phyloP scores from a whole-genome alignment of 192 early-diverging fungal genomes.

The Backusella psychrophila region DNA sequence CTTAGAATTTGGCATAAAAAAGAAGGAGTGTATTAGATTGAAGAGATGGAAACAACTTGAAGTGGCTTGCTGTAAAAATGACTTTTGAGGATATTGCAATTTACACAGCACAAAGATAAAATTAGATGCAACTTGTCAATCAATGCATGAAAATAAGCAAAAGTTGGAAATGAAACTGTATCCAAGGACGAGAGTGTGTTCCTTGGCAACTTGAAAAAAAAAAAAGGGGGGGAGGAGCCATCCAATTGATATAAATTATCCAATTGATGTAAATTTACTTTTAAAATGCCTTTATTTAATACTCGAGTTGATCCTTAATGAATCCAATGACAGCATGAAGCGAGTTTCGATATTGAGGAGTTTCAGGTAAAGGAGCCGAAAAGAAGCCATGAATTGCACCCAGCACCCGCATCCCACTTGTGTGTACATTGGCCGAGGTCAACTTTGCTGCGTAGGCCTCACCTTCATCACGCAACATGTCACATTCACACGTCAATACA shows the following conservation, averaged over 20 bases:
- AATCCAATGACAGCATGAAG: background rate
- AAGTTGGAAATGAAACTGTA: background rate
- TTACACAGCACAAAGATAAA: no score
- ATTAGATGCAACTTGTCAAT: no score
- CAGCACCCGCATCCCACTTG: conserved; percentile 22
- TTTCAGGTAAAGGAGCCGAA: background rate
- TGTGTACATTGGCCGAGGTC: conserved; percentile 6
- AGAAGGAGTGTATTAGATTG: background rate
- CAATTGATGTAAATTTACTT: no score
- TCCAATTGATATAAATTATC: background rate
- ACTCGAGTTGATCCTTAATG: background rate
- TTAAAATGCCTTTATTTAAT: background rate
- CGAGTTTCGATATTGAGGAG: background rate
- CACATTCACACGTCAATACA: conserved; percentile 18
- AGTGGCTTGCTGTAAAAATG: background rate
- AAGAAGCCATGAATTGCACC: conserved; percentile 13
- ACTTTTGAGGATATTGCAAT: background rate
- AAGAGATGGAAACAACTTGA: background rate
- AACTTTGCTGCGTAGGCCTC: conserved; percentile 12
- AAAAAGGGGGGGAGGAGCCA: background rate
- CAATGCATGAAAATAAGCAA: background rate
- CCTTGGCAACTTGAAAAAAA: no score
- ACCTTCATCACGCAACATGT: conserved; percentile 27
- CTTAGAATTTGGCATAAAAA: background rate
- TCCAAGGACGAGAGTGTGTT: no score